Conservation (phyloP, 768 basidiomycete species). For the Amanita exitialis region DNA sequence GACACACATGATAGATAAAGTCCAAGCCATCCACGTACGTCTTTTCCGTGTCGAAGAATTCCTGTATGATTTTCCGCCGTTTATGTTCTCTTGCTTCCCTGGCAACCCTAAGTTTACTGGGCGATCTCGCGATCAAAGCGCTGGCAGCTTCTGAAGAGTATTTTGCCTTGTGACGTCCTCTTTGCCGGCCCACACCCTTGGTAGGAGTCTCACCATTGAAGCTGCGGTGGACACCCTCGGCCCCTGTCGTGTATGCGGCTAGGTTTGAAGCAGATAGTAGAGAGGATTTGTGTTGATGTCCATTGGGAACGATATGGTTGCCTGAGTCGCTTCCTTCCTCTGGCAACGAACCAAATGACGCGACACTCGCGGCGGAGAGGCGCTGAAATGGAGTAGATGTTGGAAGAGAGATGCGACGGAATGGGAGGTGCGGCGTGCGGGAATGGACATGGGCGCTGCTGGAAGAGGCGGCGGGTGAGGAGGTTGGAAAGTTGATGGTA, state of each 20-base stretch:
- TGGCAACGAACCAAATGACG: conserved; percentile 63
- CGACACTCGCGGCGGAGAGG: conserved; percentile 59
- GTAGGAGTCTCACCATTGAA: conserved; percentile 31
- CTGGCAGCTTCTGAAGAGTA: background rate
- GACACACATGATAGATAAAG: conserved; percentile 66
- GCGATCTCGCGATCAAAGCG: background rate
- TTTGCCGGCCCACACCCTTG: conserved; percentile 14
- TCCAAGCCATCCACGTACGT: conserved; percentile 77
- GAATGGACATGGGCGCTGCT: conserved; percentile 11
- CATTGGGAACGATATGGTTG: conserved; percentile 19
- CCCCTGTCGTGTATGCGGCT: background rate
- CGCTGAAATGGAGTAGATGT: conserved; percentile 43
- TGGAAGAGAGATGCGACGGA: conserved; percentile 54
- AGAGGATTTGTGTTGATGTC: conserved; percentile 10
- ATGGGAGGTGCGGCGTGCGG: conserved; percentile 42
- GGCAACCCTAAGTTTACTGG: background rate
- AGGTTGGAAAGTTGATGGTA: background rate
- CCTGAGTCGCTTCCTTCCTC: conserved; percentile 30
- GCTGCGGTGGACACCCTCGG: conserved; percentile 21
- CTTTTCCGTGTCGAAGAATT: conserved; percentile 75
- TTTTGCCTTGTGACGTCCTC: background rate
- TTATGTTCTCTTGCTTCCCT: conserved; percentile 34
- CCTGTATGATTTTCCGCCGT: conserved; percentile 60
- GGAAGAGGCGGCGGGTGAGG: background rate
- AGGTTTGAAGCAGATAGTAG: background rate